Conservation (phyloP, 208 protist genomes). For the Acanthamoeba pearcei region DNA sequence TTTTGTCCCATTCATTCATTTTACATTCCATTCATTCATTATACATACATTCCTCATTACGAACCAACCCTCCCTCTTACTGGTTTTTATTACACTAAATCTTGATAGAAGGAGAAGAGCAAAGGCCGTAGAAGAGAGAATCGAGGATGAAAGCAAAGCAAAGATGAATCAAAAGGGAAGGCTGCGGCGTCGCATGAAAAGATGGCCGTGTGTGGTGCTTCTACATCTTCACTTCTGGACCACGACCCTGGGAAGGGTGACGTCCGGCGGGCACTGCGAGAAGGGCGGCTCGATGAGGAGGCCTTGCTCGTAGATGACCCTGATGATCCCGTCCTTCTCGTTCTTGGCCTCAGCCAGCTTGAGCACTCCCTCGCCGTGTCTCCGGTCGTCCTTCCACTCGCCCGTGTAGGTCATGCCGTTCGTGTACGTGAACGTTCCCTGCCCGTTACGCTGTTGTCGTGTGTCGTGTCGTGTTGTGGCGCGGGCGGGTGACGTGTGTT, state of each 20-base stretch:
- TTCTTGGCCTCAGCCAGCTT: background rate
- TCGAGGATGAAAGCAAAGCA: too few species aligned
- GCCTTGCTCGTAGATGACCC: constrained; percentile 8
- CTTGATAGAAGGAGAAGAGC: background rate
- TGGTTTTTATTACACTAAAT: too few species aligned
- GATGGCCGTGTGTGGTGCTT: too few species aligned
- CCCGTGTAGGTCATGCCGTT: constrained; percentile 30
- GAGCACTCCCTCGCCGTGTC: constrained; percentile 23
- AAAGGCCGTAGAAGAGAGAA: background rate
- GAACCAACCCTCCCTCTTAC: too few species aligned
- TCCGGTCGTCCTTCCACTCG: constrained; percentile 33
- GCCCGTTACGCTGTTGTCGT: background rate
- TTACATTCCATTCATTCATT: too few species aligned
- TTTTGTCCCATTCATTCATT: background rate
- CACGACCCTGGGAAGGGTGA: background rate
- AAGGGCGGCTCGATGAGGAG: constrained; percentile 25
- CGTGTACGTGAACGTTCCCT: constrained; percentile 22
- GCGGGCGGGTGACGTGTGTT: too few species aligned
- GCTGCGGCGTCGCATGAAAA: too few species aligned
- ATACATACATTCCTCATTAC: too few species aligned
- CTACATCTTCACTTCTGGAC: background rate
- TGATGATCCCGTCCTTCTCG: constrained; percentile 22
- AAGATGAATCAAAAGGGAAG: too few species aligned
- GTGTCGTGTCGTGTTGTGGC: too few species aligned
- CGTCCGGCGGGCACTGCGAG: background rate